phyloP scores from a whole-genome alignment of 805 yeast species.

The Debaryomyces maramus region DNA sequence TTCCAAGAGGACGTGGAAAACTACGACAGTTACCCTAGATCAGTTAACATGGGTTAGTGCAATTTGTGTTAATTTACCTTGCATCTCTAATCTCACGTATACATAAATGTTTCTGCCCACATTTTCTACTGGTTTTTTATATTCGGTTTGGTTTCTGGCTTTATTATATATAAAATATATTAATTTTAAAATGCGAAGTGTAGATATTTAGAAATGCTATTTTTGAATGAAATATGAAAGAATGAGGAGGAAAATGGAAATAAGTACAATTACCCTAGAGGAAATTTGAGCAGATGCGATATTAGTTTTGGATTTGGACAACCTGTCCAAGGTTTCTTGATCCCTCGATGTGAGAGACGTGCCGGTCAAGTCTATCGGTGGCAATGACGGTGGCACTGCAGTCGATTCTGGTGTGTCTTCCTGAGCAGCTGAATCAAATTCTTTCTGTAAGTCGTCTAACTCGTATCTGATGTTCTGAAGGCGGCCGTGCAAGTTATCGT shows the following conservation, averaged over 20 bases:
- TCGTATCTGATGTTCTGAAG: background rate
- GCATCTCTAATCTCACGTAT: no score
- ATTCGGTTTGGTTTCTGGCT: background rate
- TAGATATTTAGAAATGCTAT: constrained; percentile 1
- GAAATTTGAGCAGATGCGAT: background rate
- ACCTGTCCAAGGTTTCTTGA: background rate
- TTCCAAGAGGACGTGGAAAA: constrained; percentile 55
- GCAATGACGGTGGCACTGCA: background rate
- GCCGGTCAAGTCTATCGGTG: background rate
- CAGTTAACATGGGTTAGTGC: constrained; percentile 39
- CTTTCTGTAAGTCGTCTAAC: background rate
- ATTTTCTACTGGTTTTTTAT: background rate
- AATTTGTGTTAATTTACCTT: no score
- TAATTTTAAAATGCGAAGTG: background rate
- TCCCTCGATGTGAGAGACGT: background rate
- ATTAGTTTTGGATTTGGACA: background rate
- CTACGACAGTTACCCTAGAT: constrained; percentile 33
- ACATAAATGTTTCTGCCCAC: no score
- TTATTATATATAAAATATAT: background rate
- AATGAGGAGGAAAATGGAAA: background rate
- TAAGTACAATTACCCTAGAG: background rate
- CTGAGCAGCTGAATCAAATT: background rate
- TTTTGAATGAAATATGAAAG: background rate
- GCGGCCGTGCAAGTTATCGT: background rate
- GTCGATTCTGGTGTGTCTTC: background rate